Evolutionary conservation across 202 grass and related monocot species (phyloP), one percentile per base, ranked within the genome.

Genomic region (Schoenoplectus triqueter): DNA sequence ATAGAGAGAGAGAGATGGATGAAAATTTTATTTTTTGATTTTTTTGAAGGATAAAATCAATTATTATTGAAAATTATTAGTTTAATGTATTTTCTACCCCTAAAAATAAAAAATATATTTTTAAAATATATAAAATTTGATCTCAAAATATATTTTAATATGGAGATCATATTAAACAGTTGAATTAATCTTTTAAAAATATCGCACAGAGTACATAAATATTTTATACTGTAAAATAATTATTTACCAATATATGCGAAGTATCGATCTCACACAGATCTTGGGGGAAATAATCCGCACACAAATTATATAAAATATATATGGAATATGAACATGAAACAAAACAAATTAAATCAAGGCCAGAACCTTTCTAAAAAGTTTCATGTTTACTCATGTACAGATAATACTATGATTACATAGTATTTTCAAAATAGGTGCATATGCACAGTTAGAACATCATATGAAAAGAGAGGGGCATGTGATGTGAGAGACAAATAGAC

Each of bases 401-500:
- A 76, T 15, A 40, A 14, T 31, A 31, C 31, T 77, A 77, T 48
- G 15, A 77, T 77, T 57, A 55, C 78, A 46, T 66, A 66, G 59
- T 47, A 64, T 81, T 81, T 7, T 66, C 50, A 49, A 69, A 22
- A 52, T 55, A 81, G 80, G 61, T 82, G 55, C 64, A 66, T 67
- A 80, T 61, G 11, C 39, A 48, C 54, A 64, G 57, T 49, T 82
- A 67, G 69, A 69, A 50, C 63, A 57, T 83, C 81, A 69, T 83
- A 31, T 31, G 81, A 55, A 83, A 83, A 83, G 66, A 69, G 20
- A 79, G 22, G 55, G 62, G 57, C 84, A 85, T 79, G 84, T 76
- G 74, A 78, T 66, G 70, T 77, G 85, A 73, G 77, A 73, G 85
- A 87, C 78, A 82, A 82, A 75, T 67, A 87, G 80, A 87, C 68